A percentile compares a stretch with the other conserved stretches of the same genome.
Conservation (phyloP, 306 rosid genomes). For the Trifolium subterraneum region DNA sequence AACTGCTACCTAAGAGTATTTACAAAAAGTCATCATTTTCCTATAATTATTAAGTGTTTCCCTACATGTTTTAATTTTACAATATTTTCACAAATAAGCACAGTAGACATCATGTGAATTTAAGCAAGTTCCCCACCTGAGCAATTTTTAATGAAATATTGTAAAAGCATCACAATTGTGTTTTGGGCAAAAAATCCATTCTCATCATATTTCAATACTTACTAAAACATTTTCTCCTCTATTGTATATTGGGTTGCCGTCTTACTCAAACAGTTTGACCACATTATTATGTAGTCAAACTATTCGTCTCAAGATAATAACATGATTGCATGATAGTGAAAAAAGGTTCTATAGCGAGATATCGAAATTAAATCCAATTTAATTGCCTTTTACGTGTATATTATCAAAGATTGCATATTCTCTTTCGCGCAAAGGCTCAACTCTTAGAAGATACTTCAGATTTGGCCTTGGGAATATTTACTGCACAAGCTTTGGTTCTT, state of each 20-base stretch:
- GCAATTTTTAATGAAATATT: background rate
- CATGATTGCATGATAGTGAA: background rate
- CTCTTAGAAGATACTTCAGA: slow-evolving; percentile 23
- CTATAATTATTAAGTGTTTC: background rate
- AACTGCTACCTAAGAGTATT: background rate
- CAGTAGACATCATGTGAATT: background rate
- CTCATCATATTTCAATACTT: background rate
- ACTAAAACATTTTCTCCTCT: background rate
- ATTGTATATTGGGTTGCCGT: background rate
- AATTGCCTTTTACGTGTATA: background rate
- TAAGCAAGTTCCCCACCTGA: background rate
- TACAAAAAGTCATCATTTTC: background rate
- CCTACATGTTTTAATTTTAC: background rate
- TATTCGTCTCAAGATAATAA: background rate
- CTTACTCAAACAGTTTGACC: slow-evolving; percentile 12
- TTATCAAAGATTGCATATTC: slow-evolving; percentile 10
- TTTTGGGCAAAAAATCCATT: background rate
- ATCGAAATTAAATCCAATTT: slow-evolving; percentile 6
- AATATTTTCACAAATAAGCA: background rate
- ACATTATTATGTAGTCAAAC: slow-evolving; percentile 3
- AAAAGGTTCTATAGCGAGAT: background rate
- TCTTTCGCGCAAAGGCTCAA: slow-evolving; percentile 8
- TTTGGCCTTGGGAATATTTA: slow-evolving; percentile 22
- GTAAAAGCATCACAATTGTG: background rate
- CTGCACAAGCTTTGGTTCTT: slow-evolving; percentile 1